These are phyloP conservation scores for Sonneratia caseolaris DNA, from an alignment of 345 rosid genomes.

Conservation along the genomic window DNA sequence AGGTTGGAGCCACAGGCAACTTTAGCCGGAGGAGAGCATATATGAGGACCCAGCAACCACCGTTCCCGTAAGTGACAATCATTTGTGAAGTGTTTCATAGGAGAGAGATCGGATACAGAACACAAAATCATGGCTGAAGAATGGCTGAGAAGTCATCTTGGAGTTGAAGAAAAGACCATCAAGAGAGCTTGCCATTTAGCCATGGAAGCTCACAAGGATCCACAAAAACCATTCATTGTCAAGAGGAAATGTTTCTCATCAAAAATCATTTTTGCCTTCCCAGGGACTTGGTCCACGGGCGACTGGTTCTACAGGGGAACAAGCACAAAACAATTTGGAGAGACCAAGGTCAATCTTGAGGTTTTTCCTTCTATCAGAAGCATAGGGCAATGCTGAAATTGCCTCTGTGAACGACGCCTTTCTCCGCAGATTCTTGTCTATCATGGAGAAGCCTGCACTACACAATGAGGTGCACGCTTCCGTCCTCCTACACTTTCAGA, in stretches of 20 bases:
- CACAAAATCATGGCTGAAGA: neutral
- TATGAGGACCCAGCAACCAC: no score
- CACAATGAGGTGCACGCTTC: conserved; percentile 21
- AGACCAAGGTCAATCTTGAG: conserved; percentile 20
- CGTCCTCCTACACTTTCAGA: no score
- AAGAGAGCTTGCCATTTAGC: conserved; percentile 27
- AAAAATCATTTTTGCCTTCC: conserved; percentile 33
- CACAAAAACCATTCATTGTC: conserved; percentile 16
- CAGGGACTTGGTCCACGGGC: conserved; percentile 29
- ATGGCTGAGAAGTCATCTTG: neutral
- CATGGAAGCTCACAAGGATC: conserved; percentile 19
- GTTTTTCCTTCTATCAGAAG: conserved; percentile 40
- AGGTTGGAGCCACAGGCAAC: neutral
- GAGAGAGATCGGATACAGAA: no score
- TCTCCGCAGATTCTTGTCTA: conserved; percentile 18
- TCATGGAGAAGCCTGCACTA: conserved; percentile 15
- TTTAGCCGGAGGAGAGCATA: no score
- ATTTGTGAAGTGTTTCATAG: neutral
- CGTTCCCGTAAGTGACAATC: neutral
- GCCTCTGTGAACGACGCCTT: conserved; percentile 59
- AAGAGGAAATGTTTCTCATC: conserved; percentile 12
- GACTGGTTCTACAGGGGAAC: conserved; percentile 23
- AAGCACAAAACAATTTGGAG: conserved; percentile 33
- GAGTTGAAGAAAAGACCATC: conserved; percentile 28
- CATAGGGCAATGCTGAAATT: conserved; percentile 32